These are phyloP conservation scores for Wickerhamomyces chambardii DNA, from an alignment of 805 yeast species.

Conservation along the genomic window DNA sequence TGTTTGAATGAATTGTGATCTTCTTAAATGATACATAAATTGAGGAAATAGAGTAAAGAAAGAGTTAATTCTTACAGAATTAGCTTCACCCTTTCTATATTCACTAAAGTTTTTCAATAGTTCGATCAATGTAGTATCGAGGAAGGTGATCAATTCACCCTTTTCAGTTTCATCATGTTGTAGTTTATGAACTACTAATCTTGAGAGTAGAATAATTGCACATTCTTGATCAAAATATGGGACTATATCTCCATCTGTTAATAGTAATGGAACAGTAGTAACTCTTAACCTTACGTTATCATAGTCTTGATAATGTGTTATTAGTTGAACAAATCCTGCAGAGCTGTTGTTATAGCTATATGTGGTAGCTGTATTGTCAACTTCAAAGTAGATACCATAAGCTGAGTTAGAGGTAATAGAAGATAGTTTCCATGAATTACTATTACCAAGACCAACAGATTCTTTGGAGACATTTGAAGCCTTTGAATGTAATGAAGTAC, in stretches of 20 bases:
- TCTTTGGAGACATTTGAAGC: background rate
- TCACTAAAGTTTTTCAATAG: slow-evolving; percentile 37
- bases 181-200: slow-evolving; percentile 33
- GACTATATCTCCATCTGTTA: slow-evolving; percentile 32
- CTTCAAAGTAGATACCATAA: slow-evolving; percentile 45
- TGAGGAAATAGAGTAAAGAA: slow-evolving; percentile 52
- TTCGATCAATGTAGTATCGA: slow-evolving; percentile 39
- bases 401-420: slow-evolving; percentile 47
- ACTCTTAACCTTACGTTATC: slow-evolving; percentile 51
- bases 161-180: slow-evolving; percentile 23
- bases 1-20: slow-evolving; percentile 57
- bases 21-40: slow-evolving; percentile 56
- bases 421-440: slow-evolving; percentile 54
- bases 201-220: slow-evolving; percentile 51
- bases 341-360: slow-evolving; percentile 7
- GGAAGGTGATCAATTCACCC: slow-evolving; percentile 25
- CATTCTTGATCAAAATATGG: slow-evolving; percentile 61
- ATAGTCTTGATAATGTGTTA: slow-evolving; percentile 55
- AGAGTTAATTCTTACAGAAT: slow-evolving; percentile 39
- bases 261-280: slow-evolving; percentile 42
- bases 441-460: slow-evolving; percentile 37
- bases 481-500: slow-evolving; percentile 28
- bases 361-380: slow-evolving; percentile 1
- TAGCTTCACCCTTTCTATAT: slow-evolving; percentile 35
- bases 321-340: slow-evolving; percentile 38